A percentile compares a stretch with the other conserved stretches of the same genome.
phyloP scores from a whole-genome alignment of 148 eudicot species.

The Amaranthus hypochondriacus region DNA sequence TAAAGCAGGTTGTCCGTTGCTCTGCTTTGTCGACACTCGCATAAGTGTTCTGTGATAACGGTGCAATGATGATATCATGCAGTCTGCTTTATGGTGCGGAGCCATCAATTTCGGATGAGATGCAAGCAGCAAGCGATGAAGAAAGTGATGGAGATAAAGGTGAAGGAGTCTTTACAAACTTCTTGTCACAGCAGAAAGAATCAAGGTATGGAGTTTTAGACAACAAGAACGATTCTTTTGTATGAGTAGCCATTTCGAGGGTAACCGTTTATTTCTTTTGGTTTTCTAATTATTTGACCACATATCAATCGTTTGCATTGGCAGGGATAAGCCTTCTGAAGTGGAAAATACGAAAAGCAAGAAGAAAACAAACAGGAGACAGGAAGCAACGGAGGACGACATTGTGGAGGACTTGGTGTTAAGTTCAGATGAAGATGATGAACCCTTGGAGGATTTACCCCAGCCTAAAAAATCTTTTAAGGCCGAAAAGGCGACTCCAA shows the following conservation, averaged over 20 bases:
- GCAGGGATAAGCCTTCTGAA: constrained; percentile 38
- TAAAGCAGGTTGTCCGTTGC: no score
- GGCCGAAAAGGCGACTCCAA: constrained; percentile 22
- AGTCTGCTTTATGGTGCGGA: constrained; percentile 69
- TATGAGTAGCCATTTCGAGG: neutral
- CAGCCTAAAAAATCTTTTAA: constrained; percentile 22
- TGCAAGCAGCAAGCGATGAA: constrained; percentile 41
- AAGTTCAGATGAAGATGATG: constrained; percentile 69
- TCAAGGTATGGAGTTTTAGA: constrained; percentile 43
- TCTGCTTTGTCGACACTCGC: neutral
- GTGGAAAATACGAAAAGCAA: constrained; percentile 38
- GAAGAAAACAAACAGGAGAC: constrained; percentile 29
- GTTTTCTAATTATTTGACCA: neutral
- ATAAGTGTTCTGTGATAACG: neutral
- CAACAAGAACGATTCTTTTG: neutral
- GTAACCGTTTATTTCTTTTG: neutral
- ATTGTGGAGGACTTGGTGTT: constrained; percentile 81
- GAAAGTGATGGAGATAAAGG: constrained; percentile 45
- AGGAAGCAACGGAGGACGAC: constrained; percentile 58
- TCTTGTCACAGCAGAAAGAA: constrained; percentile 59
- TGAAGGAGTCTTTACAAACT: constrained; percentile 48
- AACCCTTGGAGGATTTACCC: constrained; percentile 27
- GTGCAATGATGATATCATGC: constrained; percentile 25
- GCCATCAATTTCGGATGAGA: constrained; percentile 47
- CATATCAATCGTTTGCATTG: neutral